Evolutionary conservation across 257 asterid species (phyloP), one percentile per base, ranked within the genome.

Genomic region (Echites panduratus): DNA sequence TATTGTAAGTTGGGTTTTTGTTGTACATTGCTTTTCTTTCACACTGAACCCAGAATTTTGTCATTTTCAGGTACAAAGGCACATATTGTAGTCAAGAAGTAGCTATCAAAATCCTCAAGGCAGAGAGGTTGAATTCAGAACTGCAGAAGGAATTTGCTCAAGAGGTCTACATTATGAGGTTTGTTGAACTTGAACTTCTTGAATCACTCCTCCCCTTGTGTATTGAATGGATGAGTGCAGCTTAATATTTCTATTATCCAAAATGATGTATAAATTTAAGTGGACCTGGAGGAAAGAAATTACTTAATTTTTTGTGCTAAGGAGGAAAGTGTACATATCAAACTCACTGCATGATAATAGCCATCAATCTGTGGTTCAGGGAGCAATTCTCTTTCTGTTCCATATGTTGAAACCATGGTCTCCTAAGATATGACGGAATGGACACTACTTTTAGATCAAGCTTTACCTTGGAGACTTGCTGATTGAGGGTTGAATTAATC

Each of bases 121-220:
- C 97, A 24, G 98, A 94, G 76, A 89, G 95, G 50, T 76, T 88
- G 79, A 89, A 88, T 77, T 69, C 90, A 44, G 96, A 89, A 79
- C 82, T 94, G 82, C 96, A 91, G 86, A 91, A 84, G 74, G 98
- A 94, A 87, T 94, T 94, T 45, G 98, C 91, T 24, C 98, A 94
- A 80, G 98, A 94, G 86, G 98, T 91, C 65, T 94, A 87, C 79
- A 94, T 94, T 80, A 91, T 94, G 98, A 94, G 98, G 98, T 91
- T 69, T 16, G 91, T 87, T 49, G 70, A 16, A 57, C 43, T 67
- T 64, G 43, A 8, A 64, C 40, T 9, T 26, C 26, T 11, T 26
- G 20, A 11, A 9, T 58, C 65, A 58, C 26, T 58, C 16, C 40
- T 58, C 32, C 13, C 2, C n/a, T n/a, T 22, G 7, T 24, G 17